A percentile compares a stretch with the other conserved stretches of the same genome.
These are phyloP conservation scores for Penicillium sp. DNA, from an alignment of 2,329 filamentous ascomycete genomes.

Conservation along the genomic window DNA sequence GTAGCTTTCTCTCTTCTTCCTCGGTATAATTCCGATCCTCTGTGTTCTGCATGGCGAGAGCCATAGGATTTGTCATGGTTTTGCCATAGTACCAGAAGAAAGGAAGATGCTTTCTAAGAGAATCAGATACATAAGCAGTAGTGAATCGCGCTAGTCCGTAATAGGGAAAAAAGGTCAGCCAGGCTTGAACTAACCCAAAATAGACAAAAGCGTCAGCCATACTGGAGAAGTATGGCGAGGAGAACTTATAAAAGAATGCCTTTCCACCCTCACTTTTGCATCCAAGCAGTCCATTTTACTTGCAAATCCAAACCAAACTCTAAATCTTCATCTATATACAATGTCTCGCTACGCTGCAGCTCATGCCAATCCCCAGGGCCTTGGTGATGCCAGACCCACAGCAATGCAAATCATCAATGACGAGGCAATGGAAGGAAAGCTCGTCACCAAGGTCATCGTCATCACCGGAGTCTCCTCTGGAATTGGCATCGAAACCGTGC, in stretches of 20 bases:
- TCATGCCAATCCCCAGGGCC: constrained; percentile 23
- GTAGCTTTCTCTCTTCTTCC: constrained; percentile 29
- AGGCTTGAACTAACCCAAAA: background rate
- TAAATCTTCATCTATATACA: background rate
- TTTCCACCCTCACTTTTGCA: background rate
- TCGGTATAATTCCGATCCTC: background rate
- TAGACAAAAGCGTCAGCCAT: background rate
- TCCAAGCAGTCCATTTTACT: background rate
- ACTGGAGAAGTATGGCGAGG: background rate
- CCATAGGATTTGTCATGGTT: background rate
- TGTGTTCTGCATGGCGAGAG: background rate
- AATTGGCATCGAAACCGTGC: constrained; percentile 47
- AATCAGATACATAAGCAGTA: background rate
- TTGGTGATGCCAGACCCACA: constrained; percentile 27
- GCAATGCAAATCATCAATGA: constrained; percentile 26
- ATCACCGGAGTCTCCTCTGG: constrained; percentile 48
- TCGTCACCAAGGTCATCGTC: constrained; percentile 38
- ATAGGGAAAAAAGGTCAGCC: constrained; percentile 34
- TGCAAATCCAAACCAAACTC: background rate
- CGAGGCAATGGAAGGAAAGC: constrained; percentile 16
- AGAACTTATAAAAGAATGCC: background rate
- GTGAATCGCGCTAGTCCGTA: constrained; percentile 33
- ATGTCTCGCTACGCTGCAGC: constrained; percentile 27
- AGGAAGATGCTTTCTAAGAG: background rate
- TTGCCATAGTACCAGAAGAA: background rate